Evolutionary conservation across 2,329 filamentous ascomycete species (phyloP), one percentile per base, ranked within the genome.

Genomic region (Monilinia aucupariae): DNA sequence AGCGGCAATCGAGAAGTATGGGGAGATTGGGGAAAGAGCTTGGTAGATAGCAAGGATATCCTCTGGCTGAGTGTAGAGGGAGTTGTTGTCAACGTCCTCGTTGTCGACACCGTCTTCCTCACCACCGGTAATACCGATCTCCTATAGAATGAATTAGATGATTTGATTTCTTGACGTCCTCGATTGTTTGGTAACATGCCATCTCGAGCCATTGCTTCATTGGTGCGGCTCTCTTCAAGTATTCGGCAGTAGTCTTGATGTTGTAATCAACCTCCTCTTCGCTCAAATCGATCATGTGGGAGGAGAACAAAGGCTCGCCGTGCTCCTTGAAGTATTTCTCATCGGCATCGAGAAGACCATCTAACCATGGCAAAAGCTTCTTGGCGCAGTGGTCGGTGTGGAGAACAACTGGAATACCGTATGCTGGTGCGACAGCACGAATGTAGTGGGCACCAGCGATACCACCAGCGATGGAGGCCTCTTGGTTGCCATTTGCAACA

Each of bases 191-290:
- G 39, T 13, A 49, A 70, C 77, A 72, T 76, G 91, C 89, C 93
- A 97, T 99, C 86, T 99, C 94, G 71, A 99, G 86, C 91, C 91
- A 97, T 80, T 97, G 92, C 85, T 96, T 96, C 91, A 97, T 91
- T 72, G 92, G 92, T 56, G 92, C 91, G 75, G 89, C 91, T 71
- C 93, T 90, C 86, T 96, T 88, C 68, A 97, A 85, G 84, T 99
- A 97, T 78, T 88, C 85, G 76, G 90, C 90, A 66, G 93, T 97
- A 75, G 91, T 97, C 75, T 88, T 77, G 74, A 99, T 89, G 86
- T 99, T 97, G 80, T 84, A 91, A 66, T 94, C 85, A 69, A 96
- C 89, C 48, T 85, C 76, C 83, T 97, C 93, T 82, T 97, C 94
- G 32, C 90, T 94, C 73, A 97, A 81, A 79, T 99, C 94, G 75